Evolutionary conservation across 305 asterid species (phyloP), one percentile per base, ranked within the genome.

Genomic region (Fraxinus dipetala): DNA sequence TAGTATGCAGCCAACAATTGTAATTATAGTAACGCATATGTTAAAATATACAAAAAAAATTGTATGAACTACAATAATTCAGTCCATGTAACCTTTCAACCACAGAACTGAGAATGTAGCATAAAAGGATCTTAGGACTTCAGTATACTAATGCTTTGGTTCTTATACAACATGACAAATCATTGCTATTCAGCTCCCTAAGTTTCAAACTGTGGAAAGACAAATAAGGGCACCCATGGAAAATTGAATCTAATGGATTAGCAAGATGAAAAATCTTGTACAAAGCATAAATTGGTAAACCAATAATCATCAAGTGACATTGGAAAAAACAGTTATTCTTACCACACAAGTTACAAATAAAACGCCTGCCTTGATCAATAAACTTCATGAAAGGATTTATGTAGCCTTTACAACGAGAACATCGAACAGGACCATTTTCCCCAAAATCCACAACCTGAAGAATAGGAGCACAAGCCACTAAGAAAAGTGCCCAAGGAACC

Each of bases 371-470:
- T 85, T 95, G 98, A 86, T 96, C 98, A 70, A 92, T 90, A 85
- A 96, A 96, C 90, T 93, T 95, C 95, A 95, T 90, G 78, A 95
- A 95, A 74, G 99, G 99, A 86, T 96, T 96, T 70, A 96, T 89
- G 91, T 96, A 96, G 81, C 98, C 98, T 88, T 96, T 93, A 92
- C 99, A 96, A 38, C 97, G 98, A 67, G 97, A 95, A 88, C 99
- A 96, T 84, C 99, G 94, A 80, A 96, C 97, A 76, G 99, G 99
- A 75, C 99, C 99, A 89, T 89, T 87, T 86, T 93, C 99, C 72
- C 98, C 98, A 86, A 95, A 95, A 90, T 96, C 99, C 87, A 96
- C 98, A 84, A 94, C 93, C 99, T 96, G 76, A 69, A 36, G 18
- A 6, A 69, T 69, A 30, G 20, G 20, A 69, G 36, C 38, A 69